Evolutionary conservation across 441 rosid genomes (phyloP), one percentile per base, ranked within the genome.

Genomic region (Pelargonium australe): DNA sequence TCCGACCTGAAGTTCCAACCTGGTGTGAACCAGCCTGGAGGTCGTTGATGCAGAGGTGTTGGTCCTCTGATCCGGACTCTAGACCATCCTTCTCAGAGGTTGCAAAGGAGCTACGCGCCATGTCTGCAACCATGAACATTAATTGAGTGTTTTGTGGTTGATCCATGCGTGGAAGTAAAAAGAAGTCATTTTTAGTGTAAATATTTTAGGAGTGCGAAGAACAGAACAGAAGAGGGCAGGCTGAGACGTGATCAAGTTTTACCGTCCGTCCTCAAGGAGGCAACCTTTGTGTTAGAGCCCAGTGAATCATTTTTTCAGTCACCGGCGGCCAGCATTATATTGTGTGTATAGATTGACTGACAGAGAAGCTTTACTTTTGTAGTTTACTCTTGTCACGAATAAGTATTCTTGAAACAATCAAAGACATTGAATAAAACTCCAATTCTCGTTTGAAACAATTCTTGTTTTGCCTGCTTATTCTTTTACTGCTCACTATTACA

Each of bases 11-110:
- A 68, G 78, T 83, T 55, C 91, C 89, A 1, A 76, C 70, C 72
- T 87, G 81, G 82, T 83, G 87, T 23, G 87, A 85, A 69, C 80
- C 86, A 0, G 76, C 72, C 1, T 86, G 88, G 91, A 84, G 85
- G 77, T 76, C 82, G 23, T 66, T 86, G 75, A 84, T 86, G 88
- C 83, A 82, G 71, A 80, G 83, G 61, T 86, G 91, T 66, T 86
- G 87, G 91, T 80, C 87, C 45, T 77, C 84, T 7, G 79, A 84
- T 77, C 86, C 88, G 3, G 67, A 73, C 1, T 78, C 70, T 34
- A 76, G 91, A 65, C 91, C 91, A 44, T 73, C 85, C 40, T 85
- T 87, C 81, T 79, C 84, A 11, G 85, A 80, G 72, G 77, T 87
- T 63, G 83, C 91, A 0, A 79, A 76, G 55, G 84, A 81, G 73